Base-by-base conservation (phyloP, 768 basidiomycete species). In the Leccinum arenicola region DNA sequence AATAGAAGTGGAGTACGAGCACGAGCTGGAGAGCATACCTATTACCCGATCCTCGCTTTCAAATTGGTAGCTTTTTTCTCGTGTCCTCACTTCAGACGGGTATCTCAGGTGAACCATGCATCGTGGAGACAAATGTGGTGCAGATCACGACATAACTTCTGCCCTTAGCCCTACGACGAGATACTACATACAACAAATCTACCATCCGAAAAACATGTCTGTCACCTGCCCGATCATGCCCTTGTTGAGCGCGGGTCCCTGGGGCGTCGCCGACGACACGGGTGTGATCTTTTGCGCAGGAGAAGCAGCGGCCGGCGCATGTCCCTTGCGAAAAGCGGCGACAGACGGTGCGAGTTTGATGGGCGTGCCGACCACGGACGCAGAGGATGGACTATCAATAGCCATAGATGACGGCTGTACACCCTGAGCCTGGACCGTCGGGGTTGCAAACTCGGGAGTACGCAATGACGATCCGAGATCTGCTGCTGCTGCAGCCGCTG, bases 1-100 rank as follows among this genome's bases (percentile, higher is more conserved):
- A 63, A 88, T 98, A 68, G 93, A 98, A 72, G 88, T 98, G 67
- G 96, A 98, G 74, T 97, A 97, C 84, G 95, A 98, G 73, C 85
- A 92, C 71, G 95, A 97, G 76, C 80, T 89, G 74, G 93, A 89
- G 69, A 86, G 80, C 63, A 70, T 84, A 54, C 83, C 83, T 45
- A 74, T 85, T 49, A 78, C 78, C 38, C 81, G 79, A 63, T 81
- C 81, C 45, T 75, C 75, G 14, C 70, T 84, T 61, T 77, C 81
- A 47, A 80, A 78, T 63, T 85, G 84, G 84, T 86, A 80, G 66
- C 47, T n/a, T 56, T 49, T 5, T 57, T 49, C 35, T 55, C 25
- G 31, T 52, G 52, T 45, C 25, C n/a, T 52, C 36, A 14, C 23
- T 60, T 50, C 49, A 15, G 33, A 21, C 27, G 27, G 21, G 21